These are phyloP conservation scores for Avena insularis DNA, from an alignment of 176 grass and related monocot species.

Conservation along the genomic window DNA sequence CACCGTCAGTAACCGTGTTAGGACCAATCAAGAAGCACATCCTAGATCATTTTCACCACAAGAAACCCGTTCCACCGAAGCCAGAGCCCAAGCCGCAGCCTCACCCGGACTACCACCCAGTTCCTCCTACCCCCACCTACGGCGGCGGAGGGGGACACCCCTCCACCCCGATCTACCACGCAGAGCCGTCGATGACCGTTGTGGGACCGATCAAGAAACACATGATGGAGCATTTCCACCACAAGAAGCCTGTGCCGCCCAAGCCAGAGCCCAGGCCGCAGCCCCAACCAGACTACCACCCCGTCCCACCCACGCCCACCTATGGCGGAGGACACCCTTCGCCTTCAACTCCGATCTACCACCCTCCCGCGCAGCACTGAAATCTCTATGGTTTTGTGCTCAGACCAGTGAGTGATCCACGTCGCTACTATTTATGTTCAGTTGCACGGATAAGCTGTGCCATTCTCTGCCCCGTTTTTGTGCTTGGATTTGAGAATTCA, in stretches of 20 bases:
- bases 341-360: background rate
- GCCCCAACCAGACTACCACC: slow-evolving; percentile 3
- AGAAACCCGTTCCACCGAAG: background rate
- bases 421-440: background rate
- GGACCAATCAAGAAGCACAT: background rate
- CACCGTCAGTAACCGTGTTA: background rate
- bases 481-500: background rate
- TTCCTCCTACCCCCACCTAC: background rate
- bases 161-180: background rate
- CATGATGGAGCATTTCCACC: slow-evolving; percentile 36
- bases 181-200: background rate
- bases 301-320: slow-evolving; percentile 2
- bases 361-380: background rate
- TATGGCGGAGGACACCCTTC: background rate
- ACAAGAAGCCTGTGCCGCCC: slow-evolving; percentile 17
- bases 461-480: background rate
- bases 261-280: slow-evolving; percentile 10
- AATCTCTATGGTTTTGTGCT: background rate
- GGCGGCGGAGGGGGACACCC: background rate
- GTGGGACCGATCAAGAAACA: slow-evolving; percentile 23
- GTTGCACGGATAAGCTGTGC: background rate
- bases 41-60: background rate
- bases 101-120: background rate
- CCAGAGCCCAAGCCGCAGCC: background rate
- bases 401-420: background rate